These are phyloP conservation scores for Paracamarosporium sp. DNA, from an alignment of 2,329 filamentous ascomycete species.

Conservation along the genomic window DNA sequence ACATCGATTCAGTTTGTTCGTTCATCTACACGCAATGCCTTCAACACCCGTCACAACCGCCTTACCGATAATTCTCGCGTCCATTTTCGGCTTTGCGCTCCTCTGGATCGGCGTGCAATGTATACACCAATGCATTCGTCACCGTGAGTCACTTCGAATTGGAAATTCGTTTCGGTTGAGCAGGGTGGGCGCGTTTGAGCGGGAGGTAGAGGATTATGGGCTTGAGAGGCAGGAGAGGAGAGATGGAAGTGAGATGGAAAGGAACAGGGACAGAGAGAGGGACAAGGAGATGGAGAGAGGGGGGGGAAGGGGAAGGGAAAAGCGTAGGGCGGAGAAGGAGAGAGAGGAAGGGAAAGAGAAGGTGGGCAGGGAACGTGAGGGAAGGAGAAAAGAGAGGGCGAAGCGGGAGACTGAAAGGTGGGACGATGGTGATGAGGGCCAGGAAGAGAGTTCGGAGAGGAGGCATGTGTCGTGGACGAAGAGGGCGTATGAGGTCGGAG, in stretches of 20 bases:
- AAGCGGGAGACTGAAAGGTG: not conserved
- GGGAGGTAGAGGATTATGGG: no score
- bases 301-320: not conserved
- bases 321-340: not conserved
- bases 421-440: not conserved
- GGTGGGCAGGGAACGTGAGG: not conserved
- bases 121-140: conserved; percentile 23
- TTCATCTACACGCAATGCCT: no score
- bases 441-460: not conserved
- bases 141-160: no score
- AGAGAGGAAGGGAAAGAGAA: not conserved
- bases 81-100: conserved; percentile 25
- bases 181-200: no score
- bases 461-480: not conserved
- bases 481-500: not conserved
- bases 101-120: conserved; percentile 27
- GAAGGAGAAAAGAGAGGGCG: not conserved
- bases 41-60: no score
- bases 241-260: no score
- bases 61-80: conserved; percentile 24
- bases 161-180: no score
- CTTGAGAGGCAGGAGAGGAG: no score
- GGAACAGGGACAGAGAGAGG: conserved; percentile 5
- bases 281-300: not conserved
- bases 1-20: no score